Evolutionary conservation across 1,284 basidiomycete genomes (phyloP).

Genomic region (Fomitopsis pinicola): DNA sequence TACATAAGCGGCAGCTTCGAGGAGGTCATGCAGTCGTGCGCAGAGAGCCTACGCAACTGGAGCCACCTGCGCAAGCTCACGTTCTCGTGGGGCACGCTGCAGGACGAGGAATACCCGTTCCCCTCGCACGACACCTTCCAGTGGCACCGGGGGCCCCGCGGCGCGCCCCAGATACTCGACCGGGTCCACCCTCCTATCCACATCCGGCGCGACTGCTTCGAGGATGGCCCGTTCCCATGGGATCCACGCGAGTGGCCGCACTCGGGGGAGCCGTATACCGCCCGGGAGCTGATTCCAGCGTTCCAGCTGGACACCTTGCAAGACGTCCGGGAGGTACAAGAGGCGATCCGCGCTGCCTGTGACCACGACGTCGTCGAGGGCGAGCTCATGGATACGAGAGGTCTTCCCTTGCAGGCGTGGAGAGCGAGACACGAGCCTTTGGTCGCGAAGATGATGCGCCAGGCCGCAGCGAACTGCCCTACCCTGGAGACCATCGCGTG

Average conservation of each 20-base stretch:
- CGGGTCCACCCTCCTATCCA: background rate
- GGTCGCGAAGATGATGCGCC: background rate
- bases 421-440: background rate
- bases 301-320: background rate
- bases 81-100: background rate
- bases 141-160: background rate
- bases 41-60: background rate
- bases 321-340: background rate
- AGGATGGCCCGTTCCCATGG: background rate
- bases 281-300: background rate
- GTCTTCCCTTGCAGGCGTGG: constrained; percentile 10
- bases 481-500: constrained; percentile 11
- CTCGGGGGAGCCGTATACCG: background rate
- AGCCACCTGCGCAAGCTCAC: constrained; percentile 8
- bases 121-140: background rate
- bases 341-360: background rate
- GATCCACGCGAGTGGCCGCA: background rate
- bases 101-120: background rate
- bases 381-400: background rate
- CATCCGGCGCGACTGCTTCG: background rate
- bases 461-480: constrained; percentile 7
- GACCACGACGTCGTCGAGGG: background rate
- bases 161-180: background rate
- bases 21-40: background rate
- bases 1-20: background rate